A percentile compares a stretch with the other conserved stretches of the same genome.
These are phyloP conservation scores for Hygrocybe punicea DNA, from an alignment of 768 basidiomycete genomes.

Conservation along the genomic window DNA sequence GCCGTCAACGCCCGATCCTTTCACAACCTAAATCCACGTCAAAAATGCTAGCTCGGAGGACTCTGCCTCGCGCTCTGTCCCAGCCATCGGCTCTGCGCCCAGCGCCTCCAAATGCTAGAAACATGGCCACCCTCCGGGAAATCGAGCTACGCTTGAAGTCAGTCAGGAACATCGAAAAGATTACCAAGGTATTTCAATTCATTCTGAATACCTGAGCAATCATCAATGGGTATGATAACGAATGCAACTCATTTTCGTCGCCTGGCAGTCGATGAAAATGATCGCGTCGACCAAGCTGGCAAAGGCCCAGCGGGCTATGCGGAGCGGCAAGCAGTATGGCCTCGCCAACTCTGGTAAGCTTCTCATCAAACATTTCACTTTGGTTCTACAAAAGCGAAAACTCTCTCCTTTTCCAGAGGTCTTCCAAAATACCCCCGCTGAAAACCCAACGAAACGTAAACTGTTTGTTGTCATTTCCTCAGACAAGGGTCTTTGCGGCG, in stretches of 20 bases:
- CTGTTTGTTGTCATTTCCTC: slow-evolving; percentile 95
- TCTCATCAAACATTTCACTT: not conserved
- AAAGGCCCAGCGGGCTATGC: slow-evolving; percentile 94
- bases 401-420: slow-evolving; percentile 56
- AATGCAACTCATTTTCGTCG: slow-evolving; percentile 9
- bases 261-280: slow-evolving; percentile 90
- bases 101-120: slow-evolving; percentile 58
- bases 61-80: slow-evolving; percentile 39
- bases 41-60: slow-evolving; percentile 49
- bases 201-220: not conserved
- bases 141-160: slow-evolving; percentile 96
- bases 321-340: slow-evolving; percentile 88
- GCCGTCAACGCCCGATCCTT: slow-evolving; percentile 45
- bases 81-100: slow-evolving; percentile 38
- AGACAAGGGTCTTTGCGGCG: slow-evolving; percentile 99
- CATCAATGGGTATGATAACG: not conserved
- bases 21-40: slow-evolving; percentile 11
- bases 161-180: slow-evolving; percentile 98
- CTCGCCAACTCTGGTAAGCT: slow-evolving; percentile 83
- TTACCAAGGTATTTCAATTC: slow-evolving; percentile 77
- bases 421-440: slow-evolving; percentile 72
- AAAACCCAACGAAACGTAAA: slow-evolving; percentile 66
- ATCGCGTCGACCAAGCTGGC: slow-evolving; percentile 96
- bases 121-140: slow-evolving; percentile 97
- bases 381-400: slow-evolving; percentile 8